Evolutionary conservation across 2,329 filamentous ascomycete species (phyloP), one percentile per base, ranked within the genome.

Genomic region (Trichoderma simmonsii): DNA sequence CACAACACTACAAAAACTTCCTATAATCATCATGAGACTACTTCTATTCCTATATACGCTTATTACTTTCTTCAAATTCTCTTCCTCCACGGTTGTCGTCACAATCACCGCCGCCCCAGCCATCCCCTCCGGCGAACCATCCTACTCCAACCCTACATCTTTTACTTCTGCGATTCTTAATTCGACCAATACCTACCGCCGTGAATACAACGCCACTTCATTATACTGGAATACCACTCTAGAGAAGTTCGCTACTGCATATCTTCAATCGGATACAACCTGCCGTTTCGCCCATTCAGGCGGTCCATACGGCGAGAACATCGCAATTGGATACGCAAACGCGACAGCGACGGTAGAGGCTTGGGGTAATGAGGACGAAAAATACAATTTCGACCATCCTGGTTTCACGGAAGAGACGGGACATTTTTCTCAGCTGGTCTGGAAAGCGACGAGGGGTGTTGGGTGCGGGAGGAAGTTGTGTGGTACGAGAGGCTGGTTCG

Each of bases 371-470:
- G 81, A 82, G 77, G 72, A 87, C 12, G 76, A 79, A 0, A 72
- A 83, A 6, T 94, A 93, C 78, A 80, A 91, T 75, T 94, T 88
- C 78, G 74, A 77, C 2, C 78, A 85, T 1, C 86, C 86, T 0
- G 86, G 85, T 1, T 93, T 92, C 76, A 82, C 77, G 9, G 83
- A 89, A 74, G 79, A 81, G 39, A 92, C 91, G 21, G 91, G 91
- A 0, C 91, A 93, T 78, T 93, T 93, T 76, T 92, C 91, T 1
- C 91, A 93, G 82, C 80, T 93, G 7, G 91, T 93, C 6, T 93
- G 92, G 91, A 88, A 86, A 79, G 80, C 83, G 28, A 92, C 89
- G 1, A 89, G 82, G 7, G 82, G 84, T 56, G 86, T 91, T 0
- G 90, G 90, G 0, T 93, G 86, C 71, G 85, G 78, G 28, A 81